These are phyloP conservation scores for Paramecium caudatum DNA, from an alignment of 73 alveolate species.

Conservation along the genomic window DNA sequence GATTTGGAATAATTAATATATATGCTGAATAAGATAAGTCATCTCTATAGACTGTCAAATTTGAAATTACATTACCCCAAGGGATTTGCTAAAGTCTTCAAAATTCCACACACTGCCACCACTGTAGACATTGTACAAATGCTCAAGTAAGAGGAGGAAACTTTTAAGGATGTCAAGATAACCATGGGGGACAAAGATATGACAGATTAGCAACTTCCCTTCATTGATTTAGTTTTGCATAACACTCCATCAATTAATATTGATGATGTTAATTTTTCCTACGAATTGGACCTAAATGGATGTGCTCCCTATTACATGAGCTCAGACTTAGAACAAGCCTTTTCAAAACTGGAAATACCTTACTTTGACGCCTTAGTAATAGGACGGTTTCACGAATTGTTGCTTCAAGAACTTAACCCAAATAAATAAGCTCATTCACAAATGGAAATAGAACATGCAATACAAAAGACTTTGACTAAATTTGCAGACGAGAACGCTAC, in stretches of 20 bases:
- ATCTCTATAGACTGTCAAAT: constrained; percentile 33
- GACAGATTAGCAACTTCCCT: constrained; percentile 26
- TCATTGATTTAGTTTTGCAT: constrained; percentile 44
- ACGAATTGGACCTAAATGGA: constrained; percentile 40
- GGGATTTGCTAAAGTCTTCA: constrained; percentile 48
- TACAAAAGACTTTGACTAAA: constrained; percentile 28
- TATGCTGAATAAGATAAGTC: constrained; percentile 21
- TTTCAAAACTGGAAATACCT: constrained; percentile 42
- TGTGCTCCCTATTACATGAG: constrained; percentile 50
- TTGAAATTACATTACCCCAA: constrained; percentile 42
- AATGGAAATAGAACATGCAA: constrained; percentile 19
- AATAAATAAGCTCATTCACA: constrained; percentile 16
- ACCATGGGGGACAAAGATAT: constrained; percentile 28
- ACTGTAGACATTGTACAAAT: constrained; percentile 3
- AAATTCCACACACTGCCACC: constrained; percentile 51
- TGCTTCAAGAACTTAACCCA: not conserved
- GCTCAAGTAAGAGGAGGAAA: constrained; percentile 11
- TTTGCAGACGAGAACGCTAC: constrained; percentile 66
- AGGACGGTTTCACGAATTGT: constrained; percentile 44
- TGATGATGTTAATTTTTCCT: constrained; percentile 46
- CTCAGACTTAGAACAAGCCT: constrained; percentile 42
- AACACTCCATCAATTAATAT: constrained; percentile 4
- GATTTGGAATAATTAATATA: constrained; percentile 40
- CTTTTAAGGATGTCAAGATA: constrained; percentile 3
- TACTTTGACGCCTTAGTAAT: constrained; percentile 52